A percentile compares a stretch with the other conserved stretches of the same genome.
Evolutionary conservation across 148 eudicot genomes (phyloP).

Genomic region (Chenopodium quinoa): DNA sequence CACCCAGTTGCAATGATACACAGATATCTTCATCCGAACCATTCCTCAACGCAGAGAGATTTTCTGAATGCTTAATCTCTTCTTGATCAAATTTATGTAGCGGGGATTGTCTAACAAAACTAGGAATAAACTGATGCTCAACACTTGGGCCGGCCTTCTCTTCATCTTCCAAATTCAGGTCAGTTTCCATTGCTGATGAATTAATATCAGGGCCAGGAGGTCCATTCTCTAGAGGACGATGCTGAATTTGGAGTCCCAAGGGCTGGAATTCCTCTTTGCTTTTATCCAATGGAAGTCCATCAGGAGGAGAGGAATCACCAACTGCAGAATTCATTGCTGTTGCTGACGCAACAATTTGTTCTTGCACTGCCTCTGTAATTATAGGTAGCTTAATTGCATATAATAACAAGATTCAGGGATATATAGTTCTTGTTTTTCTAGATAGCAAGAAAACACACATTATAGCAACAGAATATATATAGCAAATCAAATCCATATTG

Average conservation of each 20-base stretch:
- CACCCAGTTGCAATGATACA: slow-evolving; percentile 82
- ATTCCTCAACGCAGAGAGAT: slow-evolving; percentile 70
- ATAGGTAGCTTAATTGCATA: slow-evolving; percentile 18
- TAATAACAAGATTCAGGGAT: not conserved
- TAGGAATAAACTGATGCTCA: slow-evolving; percentile 92
- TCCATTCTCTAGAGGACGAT: slow-evolving; percentile 59
- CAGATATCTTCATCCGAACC: slow-evolving; percentile 67
- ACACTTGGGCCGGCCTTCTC: slow-evolving; percentile 47
- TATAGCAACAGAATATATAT: not conserved
- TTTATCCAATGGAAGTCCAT: slow-evolving; percentile 53
- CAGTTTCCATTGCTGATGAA: slow-evolving; percentile 61
- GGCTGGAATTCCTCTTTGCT: slow-evolving; percentile 60
- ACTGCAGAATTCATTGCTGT: slow-evolving; percentile 58
- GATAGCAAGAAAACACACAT: not conserved
- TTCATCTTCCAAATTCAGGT: slow-evolving; percentile 55
- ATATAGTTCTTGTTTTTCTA: not conserved
- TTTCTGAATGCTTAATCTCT: slow-evolving; percentile 47
- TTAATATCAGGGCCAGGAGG: slow-evolving; percentile 73
- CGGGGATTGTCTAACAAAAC: slow-evolving; percentile 52
- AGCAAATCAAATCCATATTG: not conserved
- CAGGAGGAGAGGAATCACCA: slow-evolving; percentile 86
- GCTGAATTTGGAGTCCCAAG: slow-evolving; percentile 75
- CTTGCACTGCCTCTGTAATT: slow-evolving; percentile 76
- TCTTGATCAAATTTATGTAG: slow-evolving; percentile 43
- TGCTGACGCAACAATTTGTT: slow-evolving; percentile 55